Percentiles rank a stretch among this genome's conserved stretches.
Conservation (phyloP, 768 basidiomycete species). For the Daedaleopsis sinensis region DNA sequence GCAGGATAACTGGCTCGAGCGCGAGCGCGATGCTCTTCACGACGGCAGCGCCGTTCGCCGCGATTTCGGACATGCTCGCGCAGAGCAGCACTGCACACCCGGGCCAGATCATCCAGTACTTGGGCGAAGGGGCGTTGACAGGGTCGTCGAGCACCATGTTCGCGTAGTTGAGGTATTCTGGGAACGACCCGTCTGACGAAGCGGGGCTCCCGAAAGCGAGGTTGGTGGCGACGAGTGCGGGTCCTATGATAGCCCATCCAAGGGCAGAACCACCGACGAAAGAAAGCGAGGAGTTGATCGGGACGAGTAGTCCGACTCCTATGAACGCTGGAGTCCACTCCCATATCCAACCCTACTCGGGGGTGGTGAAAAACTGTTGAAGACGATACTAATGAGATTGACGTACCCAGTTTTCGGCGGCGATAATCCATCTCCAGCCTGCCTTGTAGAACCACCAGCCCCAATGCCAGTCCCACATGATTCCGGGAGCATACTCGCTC, state of each 20-base stretch:
- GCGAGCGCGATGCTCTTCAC: conserved; percentile 14
- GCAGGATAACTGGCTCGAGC: neutral
- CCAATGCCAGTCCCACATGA: conserved; percentile 30
- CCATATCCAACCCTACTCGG: conserved; percentile 23
- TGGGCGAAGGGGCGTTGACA: conserved; percentile 22
- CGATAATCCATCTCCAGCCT: conserved; percentile 26
- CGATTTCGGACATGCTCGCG: conserved; percentile 24
- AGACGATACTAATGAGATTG: neutral
- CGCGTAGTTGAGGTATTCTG: conserved; percentile 24
- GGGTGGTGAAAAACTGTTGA: neutral
- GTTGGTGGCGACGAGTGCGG: conserved; percentile 23
- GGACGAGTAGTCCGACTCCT: conserved; percentile 23
- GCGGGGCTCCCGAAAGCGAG: conserved; percentile 19
- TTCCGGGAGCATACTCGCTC: conserved; percentile 27
- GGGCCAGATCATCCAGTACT: conserved; percentile 31
- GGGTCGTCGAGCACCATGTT: conserved; percentile 28
- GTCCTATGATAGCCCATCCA: conserved; percentile 27
- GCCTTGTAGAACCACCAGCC: conserved; percentile 27
- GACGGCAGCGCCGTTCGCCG: conserved; percentile 16
- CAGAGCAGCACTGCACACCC: conserved; percentile 24
- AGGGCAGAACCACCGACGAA: conserved; percentile 25
- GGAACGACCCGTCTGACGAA: conserved; percentile 12
- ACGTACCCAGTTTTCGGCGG: conserved; percentile 24
- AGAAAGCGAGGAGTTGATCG: conserved; percentile 23
- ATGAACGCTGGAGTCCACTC: conserved; percentile 29